Base-by-base conservation (phyloP, 179 eudicot species). In the Amaranthus tricolor region DNA sequence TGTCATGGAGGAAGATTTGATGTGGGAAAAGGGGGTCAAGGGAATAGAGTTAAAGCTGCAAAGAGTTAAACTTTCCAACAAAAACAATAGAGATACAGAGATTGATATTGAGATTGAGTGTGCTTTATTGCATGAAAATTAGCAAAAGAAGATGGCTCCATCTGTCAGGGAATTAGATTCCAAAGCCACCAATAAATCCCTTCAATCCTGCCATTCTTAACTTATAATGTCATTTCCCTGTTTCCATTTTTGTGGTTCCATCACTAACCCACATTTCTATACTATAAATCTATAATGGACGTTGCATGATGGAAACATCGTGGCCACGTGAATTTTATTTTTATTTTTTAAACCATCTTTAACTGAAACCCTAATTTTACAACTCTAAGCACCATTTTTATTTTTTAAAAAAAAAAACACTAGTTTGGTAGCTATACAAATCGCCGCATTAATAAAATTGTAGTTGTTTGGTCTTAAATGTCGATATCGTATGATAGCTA, bases 101-200 rank as follows among this genome's bases (percentile, higher is more conserved):
- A 16, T 8, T 4, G n/a, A n/a, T n/a, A n/a, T n/a, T n/a, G n/a
- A n/a, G n/a, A n/a, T n/a, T n/a, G n/a, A n/a, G n/a, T n/a, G n/a
- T n/a, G n/a, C n/a, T n/a, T 68, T 69, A 47, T 69, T 81, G 84
- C 78, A 82, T 78, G 80, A 72, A 78, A 78, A 82, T 78, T 75
- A 53, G 77, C 58, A 75, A 82, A 82, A 82, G 77, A 49, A 54
- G 68, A 71, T 66, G 81, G 78, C 63, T 82, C 80, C 74, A 75
- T 78, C 56, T 82, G 85, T 82, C 82, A 78, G 82, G 85, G 85
- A 82, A 82, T 82, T 82, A 78, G 85, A 82, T 82, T 82, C 85
- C 85, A 21, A 19, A 61, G 59, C 85, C 85, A 82, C 84, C 84
- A 77, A 71, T 65, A 54, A 78, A 68, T 76, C 63, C 64, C 69